Base-by-base conservation (phyloP, 768 basidiomycete species). In the Ephemerocybe angulata region DNA sequence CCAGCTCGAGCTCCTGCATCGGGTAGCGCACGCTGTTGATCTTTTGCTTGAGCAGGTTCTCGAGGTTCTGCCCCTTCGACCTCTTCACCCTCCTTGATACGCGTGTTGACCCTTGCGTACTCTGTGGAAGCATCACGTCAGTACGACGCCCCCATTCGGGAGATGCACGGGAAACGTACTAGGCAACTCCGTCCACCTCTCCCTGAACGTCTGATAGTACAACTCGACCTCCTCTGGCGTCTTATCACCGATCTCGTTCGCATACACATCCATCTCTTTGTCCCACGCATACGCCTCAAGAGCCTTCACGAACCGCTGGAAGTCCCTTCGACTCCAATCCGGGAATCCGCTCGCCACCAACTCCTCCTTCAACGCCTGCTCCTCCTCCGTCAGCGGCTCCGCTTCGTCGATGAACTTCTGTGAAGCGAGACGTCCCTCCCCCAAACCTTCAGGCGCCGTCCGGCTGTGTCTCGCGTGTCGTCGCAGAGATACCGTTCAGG, bases 1-100 rank as follows among this genome's bases (percentile, higher is more conserved):
- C 88, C 50, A 98, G 84, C 70, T 96, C 90, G 46, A 99, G 85
- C 69, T 97, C 95, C 68, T 98, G 96, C 87, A 98, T 93, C 1
- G 97, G 97, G 69, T 88, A 93, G 35, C 82, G 78, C 55, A 91
- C 88, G 1, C 88, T 88, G 21, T 75, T 75, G 62, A 98, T 90
- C 68, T 98, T 98, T 65, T 84, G 81, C 50, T 84, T 74, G 28
- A 98, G 82, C 7, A 95, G 82, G 29, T 81, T 78, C 60, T 90
- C 86, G 15, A 90, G 81, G 62, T 90, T 88, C 51, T 87, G 87
- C 4, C 90, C 84, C 64, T 92, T 91, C 66, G 86, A 87, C 29
- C 94, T 90, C 86, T 65, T 96, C 93, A 28, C 94, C 95, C 64
- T 92, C 88, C 21, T 85, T 74, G 58, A 98, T 92, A 54, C 93